phyloP scores from a whole-genome alignment of 2,329 filamentous ascomycete genomes.

The Sporothrix brasiliensis region DNA sequence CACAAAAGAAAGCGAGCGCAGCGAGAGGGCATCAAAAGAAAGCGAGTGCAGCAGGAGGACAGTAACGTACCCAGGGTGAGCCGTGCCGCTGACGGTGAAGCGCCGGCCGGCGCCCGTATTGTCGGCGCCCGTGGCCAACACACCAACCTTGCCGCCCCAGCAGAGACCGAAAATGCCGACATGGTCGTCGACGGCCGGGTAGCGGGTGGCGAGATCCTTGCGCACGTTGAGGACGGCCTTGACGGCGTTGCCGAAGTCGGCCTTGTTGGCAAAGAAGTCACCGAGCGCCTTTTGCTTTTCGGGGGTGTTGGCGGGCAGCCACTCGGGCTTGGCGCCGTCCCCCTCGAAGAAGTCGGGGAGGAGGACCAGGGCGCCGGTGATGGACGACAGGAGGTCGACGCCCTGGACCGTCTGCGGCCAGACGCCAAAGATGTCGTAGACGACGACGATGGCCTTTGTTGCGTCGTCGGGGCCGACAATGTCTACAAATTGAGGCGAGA shows the following conservation, averaged over 20 bases:
- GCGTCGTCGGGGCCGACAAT: slow-evolving; percentile 44
- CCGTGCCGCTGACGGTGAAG: slow-evolving; percentile 45
- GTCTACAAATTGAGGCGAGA: slow-evolving; percentile 40
- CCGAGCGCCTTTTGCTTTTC: slow-evolving; percentile 46
- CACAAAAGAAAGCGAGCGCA: neutral
- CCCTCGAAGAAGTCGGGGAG: slow-evolving; percentile 50
- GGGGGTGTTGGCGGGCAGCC: slow-evolving; percentile 48
- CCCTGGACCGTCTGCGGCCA: slow-evolving; percentile 53
- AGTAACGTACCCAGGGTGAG: slow-evolving; percentile 40
- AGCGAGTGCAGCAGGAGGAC: neutral
- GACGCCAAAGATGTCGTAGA: slow-evolving; percentile 55
- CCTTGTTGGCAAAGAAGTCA: slow-evolving; percentile 37
- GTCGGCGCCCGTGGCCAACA: slow-evolving; percentile 44
- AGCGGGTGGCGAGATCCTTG: slow-evolving; percentile 42
- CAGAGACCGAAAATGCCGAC: slow-evolving; percentile 53
- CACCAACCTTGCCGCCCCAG: slow-evolving; percentile 54
- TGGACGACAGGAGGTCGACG: slow-evolving; percentile 49
- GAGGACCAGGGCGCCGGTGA: slow-evolving; percentile 47
- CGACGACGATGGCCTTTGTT: slow-evolving; percentile 47
- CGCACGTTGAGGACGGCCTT: slow-evolving; percentile 43
- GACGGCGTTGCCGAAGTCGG: slow-evolving; percentile 40
- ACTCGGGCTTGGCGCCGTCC: slow-evolving; percentile 40
- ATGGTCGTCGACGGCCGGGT: slow-evolving; percentile 46
- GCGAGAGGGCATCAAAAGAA: neutral
- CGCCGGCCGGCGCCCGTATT: slow-evolving; percentile 44